Evolutionary conservation across 129 eudicot genomes (phyloP).

Genomic region (Centaurea solstitialis): DNA sequence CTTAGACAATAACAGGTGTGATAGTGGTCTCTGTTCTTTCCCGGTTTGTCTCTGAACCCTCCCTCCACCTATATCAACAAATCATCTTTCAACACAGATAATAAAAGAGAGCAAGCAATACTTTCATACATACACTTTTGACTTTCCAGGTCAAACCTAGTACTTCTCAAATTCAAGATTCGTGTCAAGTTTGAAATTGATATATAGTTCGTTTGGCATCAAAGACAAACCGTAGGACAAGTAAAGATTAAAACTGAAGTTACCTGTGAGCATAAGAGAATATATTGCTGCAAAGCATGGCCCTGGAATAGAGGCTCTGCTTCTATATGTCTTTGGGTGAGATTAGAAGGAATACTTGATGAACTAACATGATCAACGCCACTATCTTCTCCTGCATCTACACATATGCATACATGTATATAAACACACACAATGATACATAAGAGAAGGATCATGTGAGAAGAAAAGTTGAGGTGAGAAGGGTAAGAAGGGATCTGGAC

Average conservation of each 20-base stretch:
- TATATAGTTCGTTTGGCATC: constrained; percentile 5
- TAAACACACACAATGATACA: too few relatives aligned
- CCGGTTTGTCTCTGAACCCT: constrained; percentile 98
- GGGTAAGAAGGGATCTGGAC: too few relatives aligned
- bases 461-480: too few relatives aligned
- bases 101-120: not conserved
- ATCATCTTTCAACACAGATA: constrained; percentile 8
- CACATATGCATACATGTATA: not conserved
- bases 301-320: constrained; percentile 60
- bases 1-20: constrained; percentile 95
- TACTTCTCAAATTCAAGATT: not conserved
- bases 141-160: constrained; percentile 7
- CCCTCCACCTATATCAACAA: constrained; percentile 55
- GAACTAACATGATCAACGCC: constrained; percentile 29
- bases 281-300: constrained; percentile 83
- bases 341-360: constrained; percentile 30
- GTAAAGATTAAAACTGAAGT: not conserved
- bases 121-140: constrained; percentile 6
- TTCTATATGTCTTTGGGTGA: constrained; percentile 32
- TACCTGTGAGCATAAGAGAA: constrained; percentile 93
- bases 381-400: constrained; percentile 44
- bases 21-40: constrained; percentile 76
- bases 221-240: not conserved
- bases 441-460: too few relatives aligned
- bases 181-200: not conserved